Evolutionary conservation across 2,329 filamentous ascomycete genomes (phyloP).

Genomic region (Fusarium dimerum): DNA sequence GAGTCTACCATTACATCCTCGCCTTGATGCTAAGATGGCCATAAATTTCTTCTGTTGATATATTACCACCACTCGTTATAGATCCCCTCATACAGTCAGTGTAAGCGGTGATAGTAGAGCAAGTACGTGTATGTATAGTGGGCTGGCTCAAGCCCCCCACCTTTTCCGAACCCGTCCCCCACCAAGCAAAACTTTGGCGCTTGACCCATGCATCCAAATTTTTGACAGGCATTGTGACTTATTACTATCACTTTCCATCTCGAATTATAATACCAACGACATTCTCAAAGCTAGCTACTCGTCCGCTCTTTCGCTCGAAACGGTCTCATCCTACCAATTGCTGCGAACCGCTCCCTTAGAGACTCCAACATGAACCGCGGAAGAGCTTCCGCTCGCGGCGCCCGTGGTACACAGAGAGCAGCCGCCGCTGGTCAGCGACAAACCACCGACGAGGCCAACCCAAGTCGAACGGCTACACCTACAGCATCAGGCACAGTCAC

Average conservation of each 20-base stretch:
- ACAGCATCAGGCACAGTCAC: constrained; percentile 18
- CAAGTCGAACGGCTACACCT: constrained; percentile 11
- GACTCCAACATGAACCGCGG: constrained; percentile 34
- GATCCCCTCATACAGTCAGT: too few species aligned
- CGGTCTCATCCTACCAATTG: not conserved
- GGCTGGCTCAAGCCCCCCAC: not conserved
- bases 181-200: not conserved
- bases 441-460: constrained; percentile 20
- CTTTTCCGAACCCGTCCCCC: not conserved
- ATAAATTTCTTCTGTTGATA: too few species aligned
- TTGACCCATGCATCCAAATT: constrained; percentile 9
- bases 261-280: not conserved
- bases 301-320: not conserved
- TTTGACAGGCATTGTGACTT: constrained; percentile 7
- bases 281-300: not conserved
- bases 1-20: too few species aligned
- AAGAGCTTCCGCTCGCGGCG: constrained; percentile 34
- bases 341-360: not conserved
- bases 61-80: too few species aligned
- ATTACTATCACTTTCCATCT: not conserved
- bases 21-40: too few species aligned
- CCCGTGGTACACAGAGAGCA: constrained; percentile 34
- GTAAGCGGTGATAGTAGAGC: too few species aligned
- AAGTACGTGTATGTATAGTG: not conserved
- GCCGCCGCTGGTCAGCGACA: constrained; percentile 28